Evolutionary conservation across 495 filamentous ascomycete species (phyloP).

Genomic region (Penicillium angulare): DNA sequence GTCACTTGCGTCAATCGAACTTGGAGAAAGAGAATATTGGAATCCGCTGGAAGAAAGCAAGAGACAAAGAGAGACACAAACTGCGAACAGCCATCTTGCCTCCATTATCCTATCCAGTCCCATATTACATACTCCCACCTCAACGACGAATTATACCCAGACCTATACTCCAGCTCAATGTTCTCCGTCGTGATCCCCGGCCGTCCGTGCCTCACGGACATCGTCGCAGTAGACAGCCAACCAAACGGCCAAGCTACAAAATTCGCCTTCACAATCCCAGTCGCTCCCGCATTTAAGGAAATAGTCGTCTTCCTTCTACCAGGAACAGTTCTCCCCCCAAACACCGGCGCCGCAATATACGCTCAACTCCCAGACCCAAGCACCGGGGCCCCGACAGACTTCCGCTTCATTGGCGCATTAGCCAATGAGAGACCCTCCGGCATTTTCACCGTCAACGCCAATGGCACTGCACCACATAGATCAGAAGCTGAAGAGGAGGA

Average conservation of each 20-base stretch:
- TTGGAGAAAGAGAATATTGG: slow-evolving; percentile 4
- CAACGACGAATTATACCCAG: neutral
- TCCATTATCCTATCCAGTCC: neutral
- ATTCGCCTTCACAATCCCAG: slow-evolving; percentile 63
- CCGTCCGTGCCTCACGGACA: slow-evolving; percentile 60
- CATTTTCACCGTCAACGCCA: slow-evolving; percentile 66
- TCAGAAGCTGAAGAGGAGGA: slow-evolving; percentile 29
- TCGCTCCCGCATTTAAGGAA: slow-evolving; percentile 65
- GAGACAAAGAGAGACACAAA: slow-evolving; percentile 7
- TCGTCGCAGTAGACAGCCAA: slow-evolving; percentile 50
- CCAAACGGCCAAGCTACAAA: slow-evolving; percentile 57
- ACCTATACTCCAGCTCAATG: slow-evolving; percentile 33
- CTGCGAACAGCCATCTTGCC: neutral
- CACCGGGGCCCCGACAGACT: slow-evolving; percentile 45
- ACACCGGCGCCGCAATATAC: slow-evolving; percentile 86
- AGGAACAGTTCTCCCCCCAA: slow-evolving; percentile 66
- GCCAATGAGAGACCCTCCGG: slow-evolving; percentile 85
- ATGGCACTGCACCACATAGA: slow-evolving; percentile 6
- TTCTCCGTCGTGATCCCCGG: slow-evolving; percentile 59
- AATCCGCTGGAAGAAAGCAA: slow-evolving; percentile 14
- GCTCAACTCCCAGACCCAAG: slow-evolving; percentile 58
- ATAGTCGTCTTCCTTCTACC: slow-evolving; percentile 90
- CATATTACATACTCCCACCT: neutral
- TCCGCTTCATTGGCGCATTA: slow-evolving; percentile 83
- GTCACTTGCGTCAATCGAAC: slow-evolving; percentile 17